Conservation (phyloP, 208 protist genomes). For the Acanthamoeba castellanii region DNA sequence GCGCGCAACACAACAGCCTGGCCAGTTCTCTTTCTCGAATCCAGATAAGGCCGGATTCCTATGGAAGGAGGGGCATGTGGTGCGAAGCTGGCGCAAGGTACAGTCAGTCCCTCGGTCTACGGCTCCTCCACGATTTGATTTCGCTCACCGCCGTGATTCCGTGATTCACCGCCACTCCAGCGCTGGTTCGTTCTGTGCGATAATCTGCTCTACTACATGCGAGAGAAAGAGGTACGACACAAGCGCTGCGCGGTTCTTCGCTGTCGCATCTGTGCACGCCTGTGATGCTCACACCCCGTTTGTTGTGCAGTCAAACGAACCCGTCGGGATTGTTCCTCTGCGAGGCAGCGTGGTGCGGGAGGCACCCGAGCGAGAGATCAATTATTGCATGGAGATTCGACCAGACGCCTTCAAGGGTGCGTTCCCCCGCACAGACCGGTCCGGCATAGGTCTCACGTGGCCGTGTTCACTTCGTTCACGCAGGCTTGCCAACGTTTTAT, state of each 20-base stretch:
- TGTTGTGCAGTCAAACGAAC: slow-evolving; percentile 52
- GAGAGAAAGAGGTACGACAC: slow-evolving; percentile 46
- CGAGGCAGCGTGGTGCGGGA: slow-evolving; percentile 59
- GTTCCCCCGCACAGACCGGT: too few species aligned
- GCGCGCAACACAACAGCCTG: not conserved
- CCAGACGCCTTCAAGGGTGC: slow-evolving; percentile 65
- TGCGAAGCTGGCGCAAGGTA: slow-evolving; percentile 60
- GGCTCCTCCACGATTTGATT: not conserved
- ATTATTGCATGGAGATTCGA: slow-evolving; percentile 58
- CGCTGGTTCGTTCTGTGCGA: slow-evolving; percentile 72
- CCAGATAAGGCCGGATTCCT: slow-evolving; percentile 57
- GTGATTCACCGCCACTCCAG: not conserved
- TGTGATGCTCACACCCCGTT: not conserved
- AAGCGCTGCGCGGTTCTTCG: not conserved
- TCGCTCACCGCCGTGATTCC: not conserved
- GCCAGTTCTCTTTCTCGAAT: slow-evolving; percentile 61
- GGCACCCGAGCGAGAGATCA: slow-evolving; percentile 60
- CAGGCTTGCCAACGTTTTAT: slow-evolving; percentile 45
- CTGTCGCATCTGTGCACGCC: not conserved
- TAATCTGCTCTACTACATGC: slow-evolving; percentile 68
- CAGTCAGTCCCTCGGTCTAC: not conserved
- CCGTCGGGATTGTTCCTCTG: slow-evolving; percentile 41
- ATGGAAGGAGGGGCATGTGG: slow-evolving; percentile 69
- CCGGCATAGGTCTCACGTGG: not conserved
- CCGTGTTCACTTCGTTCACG: not conserved